Conservation (phyloP, 495 filamentous ascomycete genomes). For the Penicillium roqueforti region DNA sequence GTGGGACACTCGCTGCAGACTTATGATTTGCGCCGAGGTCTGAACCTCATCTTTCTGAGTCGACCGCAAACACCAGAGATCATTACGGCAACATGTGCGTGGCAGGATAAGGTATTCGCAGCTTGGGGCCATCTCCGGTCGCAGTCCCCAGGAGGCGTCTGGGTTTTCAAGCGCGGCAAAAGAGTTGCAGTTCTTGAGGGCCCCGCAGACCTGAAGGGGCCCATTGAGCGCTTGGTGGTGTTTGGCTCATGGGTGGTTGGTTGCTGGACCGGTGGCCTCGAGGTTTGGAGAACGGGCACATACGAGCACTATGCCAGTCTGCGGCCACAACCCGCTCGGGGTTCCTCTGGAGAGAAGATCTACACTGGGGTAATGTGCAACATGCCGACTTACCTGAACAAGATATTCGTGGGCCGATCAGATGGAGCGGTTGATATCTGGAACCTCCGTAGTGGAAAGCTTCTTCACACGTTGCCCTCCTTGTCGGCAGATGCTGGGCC, state of each 20-base stretch:
- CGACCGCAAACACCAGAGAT: slow-evolving; percentile 78
- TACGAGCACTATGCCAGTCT: slow-evolving; percentile 88
- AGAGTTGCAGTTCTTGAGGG: slow-evolving; percentile 68
- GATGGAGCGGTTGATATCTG: slow-evolving; percentile 95
- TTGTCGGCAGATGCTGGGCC: slow-evolving; percentile 60
- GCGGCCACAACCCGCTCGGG: slow-evolving; percentile 41
- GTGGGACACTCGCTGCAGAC: slow-evolving; percentile 87
- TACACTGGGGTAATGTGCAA: slow-evolving; percentile 70
- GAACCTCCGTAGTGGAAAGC: slow-evolving; percentile 88
- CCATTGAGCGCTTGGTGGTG: slow-evolving; percentile 71
- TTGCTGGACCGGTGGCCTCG: slow-evolving; percentile 67
- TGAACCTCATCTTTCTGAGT: slow-evolving; percentile 89
- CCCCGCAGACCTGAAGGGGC: slow-evolving; percentile 55
- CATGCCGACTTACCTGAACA: slow-evolving; percentile 94
- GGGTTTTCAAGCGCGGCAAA: slow-evolving; percentile 93
- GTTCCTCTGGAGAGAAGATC: slow-evolving; percentile 46
- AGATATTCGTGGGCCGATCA: slow-evolving; percentile 78
- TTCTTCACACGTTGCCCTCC: slow-evolving; percentile 79
- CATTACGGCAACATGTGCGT: slow-evolving; percentile 83
- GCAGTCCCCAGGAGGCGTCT: slow-evolving; percentile 62
- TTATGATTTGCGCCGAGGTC: slow-evolving; percentile 82
- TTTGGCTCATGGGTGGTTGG: slow-evolving; percentile 93
- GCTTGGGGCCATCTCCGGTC: slow-evolving; percentile 67
- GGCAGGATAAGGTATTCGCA: slow-evolving; percentile 80
- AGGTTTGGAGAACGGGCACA: slow-evolving; percentile 83